A percentile compares a stretch with the other conserved stretches of the same genome.
phyloP scores from a whole-genome alignment of 179 eudicot species.

The Pouteria campechiana region DNA sequence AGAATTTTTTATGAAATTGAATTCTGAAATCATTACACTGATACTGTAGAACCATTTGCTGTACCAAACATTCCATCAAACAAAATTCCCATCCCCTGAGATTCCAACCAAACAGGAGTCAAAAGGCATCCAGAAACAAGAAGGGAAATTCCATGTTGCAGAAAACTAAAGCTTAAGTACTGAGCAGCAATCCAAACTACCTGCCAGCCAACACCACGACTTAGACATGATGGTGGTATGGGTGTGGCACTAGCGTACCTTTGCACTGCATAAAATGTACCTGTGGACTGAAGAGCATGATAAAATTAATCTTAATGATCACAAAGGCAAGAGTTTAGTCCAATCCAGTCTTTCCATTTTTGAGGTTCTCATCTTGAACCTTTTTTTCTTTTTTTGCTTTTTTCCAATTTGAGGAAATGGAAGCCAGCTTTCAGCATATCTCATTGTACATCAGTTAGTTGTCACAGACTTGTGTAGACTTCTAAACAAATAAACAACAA shows the following conservation, averaged over 20 bases:
- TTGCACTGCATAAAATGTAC: slow-evolving; percentile 61
- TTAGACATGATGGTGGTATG: slow-evolving; percentile 71
- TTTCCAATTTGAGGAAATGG: no score
- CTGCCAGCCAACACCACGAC: slow-evolving; percentile 85
- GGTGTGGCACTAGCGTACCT: slow-evolving; percentile 93
- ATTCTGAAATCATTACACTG: slow-evolving; percentile 30
- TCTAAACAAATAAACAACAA: slow-evolving; percentile 1
- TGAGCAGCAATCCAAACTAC: slow-evolving; percentile 17
- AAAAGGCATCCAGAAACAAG: not conserved
- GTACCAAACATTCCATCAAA: slow-evolving; percentile 44
- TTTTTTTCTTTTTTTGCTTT: no score
- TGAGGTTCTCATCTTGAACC: no score
- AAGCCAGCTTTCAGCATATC: not conserved
- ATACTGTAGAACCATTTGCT: slow-evolving; percentile 46
- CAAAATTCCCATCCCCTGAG: slow-evolving; percentile 60
- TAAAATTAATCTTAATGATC: no score
- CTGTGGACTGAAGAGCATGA: slow-evolving; percentile 46
- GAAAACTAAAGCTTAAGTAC: not conserved
- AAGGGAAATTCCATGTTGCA: not conserved
- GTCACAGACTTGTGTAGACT: no score
- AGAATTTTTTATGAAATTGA: not conserved
- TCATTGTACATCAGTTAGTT: no score
- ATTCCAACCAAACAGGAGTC: not conserved
- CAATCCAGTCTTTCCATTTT: no score
- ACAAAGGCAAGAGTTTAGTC: no score